Conservation (phyloP, 148 eudicot genomes). For the Chenopodium berlandieri region DNA sequence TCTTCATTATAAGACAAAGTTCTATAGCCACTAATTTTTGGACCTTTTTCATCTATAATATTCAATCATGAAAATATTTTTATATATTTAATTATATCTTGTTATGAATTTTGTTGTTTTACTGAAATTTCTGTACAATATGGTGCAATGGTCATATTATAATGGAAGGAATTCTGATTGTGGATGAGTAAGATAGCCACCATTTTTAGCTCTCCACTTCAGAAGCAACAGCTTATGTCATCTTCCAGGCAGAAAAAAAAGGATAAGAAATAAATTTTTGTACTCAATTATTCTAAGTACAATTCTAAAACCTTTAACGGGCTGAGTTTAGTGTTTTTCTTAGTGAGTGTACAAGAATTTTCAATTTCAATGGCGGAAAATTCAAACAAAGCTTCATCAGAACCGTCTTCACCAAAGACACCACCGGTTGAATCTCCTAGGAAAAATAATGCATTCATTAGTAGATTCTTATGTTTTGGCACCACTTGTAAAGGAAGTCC, state of each 20-base stretch:
- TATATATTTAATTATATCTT: no score
- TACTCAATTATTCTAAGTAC: conserved; percentile 7
- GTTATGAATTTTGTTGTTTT: neutral
- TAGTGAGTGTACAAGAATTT: conserved; percentile 9
- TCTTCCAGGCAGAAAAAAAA: conserved; percentile 20
- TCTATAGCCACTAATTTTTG: conserved; percentile 17
- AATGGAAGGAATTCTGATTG: conserved; percentile 29
- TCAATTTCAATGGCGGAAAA: conserved; percentile 24
- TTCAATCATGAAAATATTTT: neutral
- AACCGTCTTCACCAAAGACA: conserved; percentile 29
- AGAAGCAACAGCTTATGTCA: conserved; percentile 15
- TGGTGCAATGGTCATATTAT: conserved; percentile 5
- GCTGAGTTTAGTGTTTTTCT: conserved; percentile 13
- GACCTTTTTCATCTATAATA: neutral
- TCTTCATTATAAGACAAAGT: conserved; percentile 12
- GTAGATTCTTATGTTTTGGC: conserved; percentile 24
- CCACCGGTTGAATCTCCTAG: conserved; percentile 35
- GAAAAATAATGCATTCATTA: conserved; percentile 21
- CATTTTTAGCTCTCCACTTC: conserved; percentile 29
- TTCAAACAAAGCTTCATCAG: conserved; percentile 26
- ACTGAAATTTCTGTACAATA: neutral
- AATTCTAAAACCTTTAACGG: neutral
- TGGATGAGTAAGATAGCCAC: conserved; percentile 51
- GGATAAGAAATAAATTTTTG: conserved; percentile 11
- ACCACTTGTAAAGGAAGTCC: conserved; percentile 31